Conservation (phyloP, 371 early-diverging fungal genomes). For the Mortierella sp. region DNA sequence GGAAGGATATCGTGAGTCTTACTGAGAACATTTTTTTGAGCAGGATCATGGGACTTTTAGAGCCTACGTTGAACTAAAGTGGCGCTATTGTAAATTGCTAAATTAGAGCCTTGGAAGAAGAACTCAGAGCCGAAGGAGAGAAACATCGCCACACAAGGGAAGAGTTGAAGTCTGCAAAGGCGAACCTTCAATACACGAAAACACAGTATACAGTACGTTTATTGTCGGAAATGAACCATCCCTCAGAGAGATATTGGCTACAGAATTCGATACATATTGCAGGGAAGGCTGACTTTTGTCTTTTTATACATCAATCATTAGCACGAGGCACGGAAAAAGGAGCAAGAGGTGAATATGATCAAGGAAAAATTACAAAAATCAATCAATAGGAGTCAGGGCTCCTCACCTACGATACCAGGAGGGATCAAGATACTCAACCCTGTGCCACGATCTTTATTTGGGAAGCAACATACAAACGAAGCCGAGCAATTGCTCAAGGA, state of each 20-base stretch:
- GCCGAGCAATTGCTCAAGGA: constrained; percentile 40
- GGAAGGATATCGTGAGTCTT: constrained; percentile 27
- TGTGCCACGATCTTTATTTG: constrained; percentile 40
- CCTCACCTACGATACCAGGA: constrained; percentile 38
- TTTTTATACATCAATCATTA: background rate
- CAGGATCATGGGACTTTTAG: background rate
- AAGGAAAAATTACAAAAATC: constrained; percentile 52
- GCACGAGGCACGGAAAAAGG: constrained; percentile 55
- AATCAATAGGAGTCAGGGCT: constrained; percentile 20
- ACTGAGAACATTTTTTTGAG: background rate
- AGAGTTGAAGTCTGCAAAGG: constrained; percentile 48
- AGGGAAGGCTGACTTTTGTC: background rate
- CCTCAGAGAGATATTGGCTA: background rate
- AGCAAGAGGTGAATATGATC: constrained; percentile 44
- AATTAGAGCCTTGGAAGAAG: constrained; percentile 38
- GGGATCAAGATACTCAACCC: constrained; percentile 52
- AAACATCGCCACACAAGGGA: constrained; percentile 47
- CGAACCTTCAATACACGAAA: constrained; percentile 48
- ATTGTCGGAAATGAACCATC: background rate
- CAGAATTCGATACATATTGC: background rate
- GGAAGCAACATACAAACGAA: constrained; percentile 34
- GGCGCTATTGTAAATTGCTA: background rate
- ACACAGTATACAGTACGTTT: constrained; percentile 41
- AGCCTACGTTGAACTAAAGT: constrained; percentile 1
- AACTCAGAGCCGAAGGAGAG: constrained; percentile 36